These are phyloP conservation scores for Penicillium freii DNA, from an alignment of 2,329 filamentous ascomycete genomes.

Conservation along the genomic window DNA sequence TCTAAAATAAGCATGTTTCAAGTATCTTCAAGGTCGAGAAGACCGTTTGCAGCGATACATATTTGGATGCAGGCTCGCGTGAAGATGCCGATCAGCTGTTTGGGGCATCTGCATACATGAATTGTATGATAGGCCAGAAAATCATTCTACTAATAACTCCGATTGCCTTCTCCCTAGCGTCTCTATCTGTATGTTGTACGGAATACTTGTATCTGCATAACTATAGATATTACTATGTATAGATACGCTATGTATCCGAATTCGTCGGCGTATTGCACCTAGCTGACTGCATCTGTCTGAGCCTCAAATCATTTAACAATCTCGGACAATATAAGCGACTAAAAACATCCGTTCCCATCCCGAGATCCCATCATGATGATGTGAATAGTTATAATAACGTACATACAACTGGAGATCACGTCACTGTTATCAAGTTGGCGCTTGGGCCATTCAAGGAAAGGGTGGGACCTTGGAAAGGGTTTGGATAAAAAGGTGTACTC, in stretches of 20 bases:
- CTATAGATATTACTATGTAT: background rate
- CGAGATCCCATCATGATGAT: slow-evolving; percentile 9
- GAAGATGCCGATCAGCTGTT: background rate
- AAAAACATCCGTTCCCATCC: background rate
- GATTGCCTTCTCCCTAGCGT: background rate
- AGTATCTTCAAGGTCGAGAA: background rate
- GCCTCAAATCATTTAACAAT: background rate
- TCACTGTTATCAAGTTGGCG: slow-evolving; percentile 7
- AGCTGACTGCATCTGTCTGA: background rate
- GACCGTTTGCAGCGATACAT: slow-evolving; percentile 3
- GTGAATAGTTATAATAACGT: background rate
- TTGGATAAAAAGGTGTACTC: background rate
- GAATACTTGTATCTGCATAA: background rate
- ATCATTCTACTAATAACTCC: background rate
- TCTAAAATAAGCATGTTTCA: background rate
- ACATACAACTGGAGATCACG: slow-evolving; percentile 1
- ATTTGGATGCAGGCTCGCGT: background rate
- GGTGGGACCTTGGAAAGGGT: background rate
- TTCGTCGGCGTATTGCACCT: background rate
- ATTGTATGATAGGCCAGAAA: background rate
- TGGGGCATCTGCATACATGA: background rate
- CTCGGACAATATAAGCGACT: slow-evolving; percentile 7
- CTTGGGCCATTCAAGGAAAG: slow-evolving; percentile 1
- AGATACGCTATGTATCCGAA: background rate
- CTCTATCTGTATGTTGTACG: background rate